Conservation (phyloP, 371 early-diverging fungal genomes). For the Homolaphlyctis polyrhiza region DNA sequence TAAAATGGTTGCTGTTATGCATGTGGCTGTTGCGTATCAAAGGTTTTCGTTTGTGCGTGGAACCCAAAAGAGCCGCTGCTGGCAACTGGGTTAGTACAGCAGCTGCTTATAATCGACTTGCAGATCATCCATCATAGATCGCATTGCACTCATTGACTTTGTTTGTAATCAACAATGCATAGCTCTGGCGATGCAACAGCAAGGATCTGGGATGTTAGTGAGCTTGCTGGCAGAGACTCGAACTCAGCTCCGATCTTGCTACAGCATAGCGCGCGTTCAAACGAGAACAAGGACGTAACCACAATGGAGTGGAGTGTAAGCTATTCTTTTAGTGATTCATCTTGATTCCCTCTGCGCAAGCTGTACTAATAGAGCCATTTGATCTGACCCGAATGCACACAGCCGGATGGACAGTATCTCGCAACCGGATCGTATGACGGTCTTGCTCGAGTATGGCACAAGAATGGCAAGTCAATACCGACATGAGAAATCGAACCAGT, state of each 20-base stretch:
- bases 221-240: neutral
- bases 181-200: constrained; percentile 80
- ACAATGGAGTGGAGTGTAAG: constrained; percentile 90
- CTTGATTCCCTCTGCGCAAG: too few species aligned
- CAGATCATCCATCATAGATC: too few species aligned
- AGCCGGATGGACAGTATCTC: constrained; percentile 75
- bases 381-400: too few species aligned
- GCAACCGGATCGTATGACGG: constrained; percentile 94
- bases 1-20: too few species aligned
- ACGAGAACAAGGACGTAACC: constrained; percentile 66
- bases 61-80: constrained; percentile 65
- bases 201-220: constrained; percentile 65
- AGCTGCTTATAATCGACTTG: too few species aligned
- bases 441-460: constrained; percentile 79
- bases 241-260: neutral
- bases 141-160: neutral
- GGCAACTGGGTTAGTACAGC: constrained; percentile 71
- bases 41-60: constrained; percentile 81
- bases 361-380: too few species aligned
- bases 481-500: too few species aligned
- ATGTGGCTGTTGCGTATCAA: too few species aligned
- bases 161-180: neutral
- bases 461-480: constrained; percentile 12
- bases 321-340: too few species aligned
- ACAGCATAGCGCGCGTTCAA: constrained; percentile 20